Base-by-base conservation (phyloP, 179 eudicot genomes). In the Spergularia azorica region DNA sequence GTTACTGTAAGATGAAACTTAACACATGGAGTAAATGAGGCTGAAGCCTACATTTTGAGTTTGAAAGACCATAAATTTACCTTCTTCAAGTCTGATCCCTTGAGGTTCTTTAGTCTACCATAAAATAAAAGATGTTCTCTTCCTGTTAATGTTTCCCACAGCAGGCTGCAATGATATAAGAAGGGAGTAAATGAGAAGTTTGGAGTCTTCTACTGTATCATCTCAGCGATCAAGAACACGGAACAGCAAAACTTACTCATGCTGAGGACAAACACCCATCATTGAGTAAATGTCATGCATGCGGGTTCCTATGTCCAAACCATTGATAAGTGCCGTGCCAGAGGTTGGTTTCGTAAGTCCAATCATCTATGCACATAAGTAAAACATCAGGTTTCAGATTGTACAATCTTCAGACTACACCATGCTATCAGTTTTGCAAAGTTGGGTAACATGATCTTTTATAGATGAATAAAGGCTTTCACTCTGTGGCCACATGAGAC, bases 221-320 rank as follows among this genome's bases (percentile, higher is more conserved):
- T 26, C 32, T 11, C 50, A 12, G 26, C 16, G 51, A 5, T 67
- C 48, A 4, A 14, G 50, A 48, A 52, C 5, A 58, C 57, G 41
- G 8, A 38, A 69, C 51, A 3, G 48, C 38, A 36, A n/a, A 67
- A 70, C 98, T 79, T 89, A 91, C 98, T 93, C 93, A 62, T 93
- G 90, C 74, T 93, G 98, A 13, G 98, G 97, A 80, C 98, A 91
- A 13, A 93, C 93, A 72, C 98, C 98, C 88, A 91, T 91, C 79
- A 82, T 90, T 63, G 91, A 79, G 82, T 91, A 92, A 51, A 93
- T 84, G 55, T 76, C 85, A 63, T 88, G 89, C 97, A 93, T 93
- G 18, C 80, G 70, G 20, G 86, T 82, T 68, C 76, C 38, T 61
- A 91, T 86, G 79, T 91, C 91, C 55, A 86, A 75, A 65, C 95